These are phyloP conservation scores for Euclidium syriacum DNA, from an alignment of 345 rosid genomes.

Conservation along the genomic window DNA sequence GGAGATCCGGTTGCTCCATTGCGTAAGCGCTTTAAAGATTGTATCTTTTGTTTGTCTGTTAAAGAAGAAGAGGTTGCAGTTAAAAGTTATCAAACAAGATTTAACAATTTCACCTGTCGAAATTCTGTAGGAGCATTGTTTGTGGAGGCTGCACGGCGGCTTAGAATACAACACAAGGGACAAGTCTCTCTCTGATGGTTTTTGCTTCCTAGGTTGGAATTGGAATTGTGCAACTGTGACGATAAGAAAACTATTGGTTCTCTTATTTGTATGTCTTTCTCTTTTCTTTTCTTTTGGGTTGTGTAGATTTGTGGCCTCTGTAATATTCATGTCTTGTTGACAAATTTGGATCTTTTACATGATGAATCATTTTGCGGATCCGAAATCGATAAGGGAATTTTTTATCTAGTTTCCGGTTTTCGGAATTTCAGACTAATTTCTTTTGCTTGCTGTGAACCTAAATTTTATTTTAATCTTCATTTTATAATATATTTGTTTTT, in stretches of 20 bases:
- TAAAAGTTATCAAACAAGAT: background rate
- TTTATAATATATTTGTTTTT: too few relatives aligned
- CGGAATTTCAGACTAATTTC: too few relatives aligned
- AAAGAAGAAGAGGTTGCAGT: background rate
- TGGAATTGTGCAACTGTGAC: background rate
- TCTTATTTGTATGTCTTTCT: slow-evolving; percentile 21
- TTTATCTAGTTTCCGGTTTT: too few relatives aligned
- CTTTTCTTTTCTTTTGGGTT: slow-evolving; percentile 3
- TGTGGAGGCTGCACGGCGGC: slow-evolving; percentile 70
- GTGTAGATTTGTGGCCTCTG: slow-evolving; percentile 3
- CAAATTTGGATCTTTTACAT: slow-evolving; percentile 16
- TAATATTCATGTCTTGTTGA: background rate
- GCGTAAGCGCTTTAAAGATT: slow-evolving; percentile 48
- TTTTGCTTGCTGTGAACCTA: too few relatives aligned
- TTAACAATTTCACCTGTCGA: background rate
- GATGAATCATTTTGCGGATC: too few relatives aligned
- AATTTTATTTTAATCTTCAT: too few relatives aligned
- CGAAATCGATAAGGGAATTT: too few relatives aligned
- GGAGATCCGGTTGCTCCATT: slow-evolving; percentile 63
- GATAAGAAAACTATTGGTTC: slow-evolving; percentile 27
- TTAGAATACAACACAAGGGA: slow-evolving; percentile 23
- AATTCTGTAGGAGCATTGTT: slow-evolving; percentile 50
- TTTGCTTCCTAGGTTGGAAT: background rate
- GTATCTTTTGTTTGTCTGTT: background rate
- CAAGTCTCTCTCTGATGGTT: slow-evolving; percentile 8